These are phyloP conservation scores for Vitis hybrid DNA, from an alignment of 177 flowering plant species.

Conservation along the genomic window DNA sequence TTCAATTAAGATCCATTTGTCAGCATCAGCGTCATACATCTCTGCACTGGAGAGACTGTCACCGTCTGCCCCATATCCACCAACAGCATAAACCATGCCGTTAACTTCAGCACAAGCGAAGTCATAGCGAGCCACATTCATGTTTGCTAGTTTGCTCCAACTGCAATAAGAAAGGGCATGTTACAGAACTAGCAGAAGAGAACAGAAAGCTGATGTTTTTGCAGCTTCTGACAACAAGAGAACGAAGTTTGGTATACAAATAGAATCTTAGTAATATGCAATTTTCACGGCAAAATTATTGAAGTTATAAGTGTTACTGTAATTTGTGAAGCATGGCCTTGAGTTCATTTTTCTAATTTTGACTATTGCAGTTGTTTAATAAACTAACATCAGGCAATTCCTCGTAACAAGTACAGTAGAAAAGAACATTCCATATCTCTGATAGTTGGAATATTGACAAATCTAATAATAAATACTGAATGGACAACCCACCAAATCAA, in stretches of 20 bases:
- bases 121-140: constrained; percentile 93
- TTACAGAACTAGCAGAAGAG: background rate
- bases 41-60: constrained; percentile 82
- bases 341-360: no score
- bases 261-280: no score
- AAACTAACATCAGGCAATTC: no score
- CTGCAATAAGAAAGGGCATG: constrained; percentile 40
- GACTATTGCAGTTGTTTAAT: no score
- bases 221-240: background rate
- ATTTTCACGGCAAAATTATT: no score
- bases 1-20: constrained; percentile 78
- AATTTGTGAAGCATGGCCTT: no score
- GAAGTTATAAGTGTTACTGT: no score
- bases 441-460: no score
- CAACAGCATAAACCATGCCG: constrained; percentile 78
- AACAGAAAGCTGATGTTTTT: background rate
- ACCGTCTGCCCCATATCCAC: constrained; percentile 79
- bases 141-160: constrained; percentile 70
- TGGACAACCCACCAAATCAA: no score
- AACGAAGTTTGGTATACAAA: background rate
- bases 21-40: constrained; percentile 69
- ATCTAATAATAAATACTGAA: no score
- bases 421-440: no score
- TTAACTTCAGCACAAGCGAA: constrained; percentile 90
- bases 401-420: no score